These are phyloP conservation scores for Kodamaea ohmeri DNA, from an alignment of 1,139 yeast species.

Conservation along the genomic window DNA sequence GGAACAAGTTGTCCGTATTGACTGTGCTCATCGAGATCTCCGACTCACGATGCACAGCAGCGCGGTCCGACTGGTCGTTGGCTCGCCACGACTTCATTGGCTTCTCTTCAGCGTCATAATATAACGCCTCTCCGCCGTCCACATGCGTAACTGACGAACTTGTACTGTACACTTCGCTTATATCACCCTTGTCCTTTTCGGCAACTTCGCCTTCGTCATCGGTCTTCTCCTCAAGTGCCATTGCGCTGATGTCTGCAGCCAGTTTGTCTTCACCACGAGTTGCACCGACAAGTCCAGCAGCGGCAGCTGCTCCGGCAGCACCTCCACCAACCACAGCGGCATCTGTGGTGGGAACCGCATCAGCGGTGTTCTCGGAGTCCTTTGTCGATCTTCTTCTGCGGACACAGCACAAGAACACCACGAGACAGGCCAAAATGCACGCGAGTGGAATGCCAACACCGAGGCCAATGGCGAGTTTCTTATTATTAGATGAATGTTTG, in stretches of 20 bases:
- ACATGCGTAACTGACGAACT: constrained; percentile 41
- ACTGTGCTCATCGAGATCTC: constrained; percentile 78
- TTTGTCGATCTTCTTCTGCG: constrained; percentile 31
- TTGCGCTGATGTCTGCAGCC: constrained; percentile 49
- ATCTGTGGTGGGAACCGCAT: background rate
- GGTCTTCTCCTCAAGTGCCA: constrained; percentile 42
- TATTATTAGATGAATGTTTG: constrained; percentile 13
- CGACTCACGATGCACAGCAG: constrained; percentile 42
- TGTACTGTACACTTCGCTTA: constrained; percentile 25
- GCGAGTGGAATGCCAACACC: constrained; percentile 81
- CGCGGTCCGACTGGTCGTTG: constrained; percentile 30
- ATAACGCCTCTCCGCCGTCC: constrained; percentile 28
- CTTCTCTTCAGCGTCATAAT: constrained; percentile 29
- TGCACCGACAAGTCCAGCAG: background rate
- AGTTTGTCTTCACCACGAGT: constrained; percentile 34
- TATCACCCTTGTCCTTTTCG: constrained; percentile 5
- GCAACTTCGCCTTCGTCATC: constrained; percentile 25
- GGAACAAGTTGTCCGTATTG: constrained; percentile 78
- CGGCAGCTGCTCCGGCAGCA: no score
- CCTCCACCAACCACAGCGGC: no score
- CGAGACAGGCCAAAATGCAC: constrained; percentile 43
- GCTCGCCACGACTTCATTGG: constrained; percentile 78
- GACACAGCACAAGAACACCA: constrained; percentile 60
- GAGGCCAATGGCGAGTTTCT: constrained; percentile 68
- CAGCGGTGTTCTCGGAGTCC: background rate